phyloP scores from a whole-genome alignment of 129 eudicot species.

The Saposhnikovia divaricata region DNA sequence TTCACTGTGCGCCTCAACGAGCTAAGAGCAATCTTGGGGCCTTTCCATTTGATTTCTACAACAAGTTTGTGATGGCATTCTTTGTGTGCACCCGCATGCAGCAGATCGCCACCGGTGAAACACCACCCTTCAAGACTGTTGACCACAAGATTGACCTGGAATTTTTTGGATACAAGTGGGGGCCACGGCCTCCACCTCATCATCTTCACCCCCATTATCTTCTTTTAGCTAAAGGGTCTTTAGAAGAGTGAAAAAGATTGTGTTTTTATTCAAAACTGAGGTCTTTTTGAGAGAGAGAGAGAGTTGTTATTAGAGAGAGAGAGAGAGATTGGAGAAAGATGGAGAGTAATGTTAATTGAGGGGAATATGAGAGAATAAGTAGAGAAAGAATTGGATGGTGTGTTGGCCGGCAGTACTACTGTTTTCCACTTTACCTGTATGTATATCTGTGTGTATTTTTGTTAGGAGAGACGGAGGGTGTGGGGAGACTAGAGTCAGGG shows the following conservation, averaged over 20 bases:
- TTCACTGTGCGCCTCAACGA: slow-evolving; percentile 65
- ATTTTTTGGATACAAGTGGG: slow-evolving; percentile 64
- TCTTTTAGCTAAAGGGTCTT: neutral
- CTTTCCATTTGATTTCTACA: slow-evolving; percentile 83
- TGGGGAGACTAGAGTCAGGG: neutral
- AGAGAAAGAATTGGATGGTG: neutral
- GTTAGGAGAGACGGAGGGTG: neutral
- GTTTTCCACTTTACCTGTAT: neutral
- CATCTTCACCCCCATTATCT: slow-evolving; percentile 78
- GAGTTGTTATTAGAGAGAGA: neutral
- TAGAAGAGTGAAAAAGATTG: neutral
- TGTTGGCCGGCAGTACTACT: neutral
- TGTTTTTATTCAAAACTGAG: neutral
- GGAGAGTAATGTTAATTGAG: neutral
- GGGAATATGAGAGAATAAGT: neutral
- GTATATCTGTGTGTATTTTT: neutral
- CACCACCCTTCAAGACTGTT: slow-evolving; percentile 39
- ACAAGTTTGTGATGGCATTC: slow-evolving; percentile 27
- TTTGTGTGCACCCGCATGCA: slow-evolving; percentile 47
- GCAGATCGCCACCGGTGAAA: slow-evolving; percentile 17
- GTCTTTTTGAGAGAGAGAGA: neutral
- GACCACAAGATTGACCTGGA: slow-evolving; percentile 60
- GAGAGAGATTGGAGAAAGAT: neutral
- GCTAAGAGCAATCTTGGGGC: slow-evolving; percentile 54
- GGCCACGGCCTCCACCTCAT: slow-evolving; percentile 98